phyloP scores from a whole-genome alignment of 2,329 filamentous ascomycete genomes.

The Curvularia verruculosa region DNA sequence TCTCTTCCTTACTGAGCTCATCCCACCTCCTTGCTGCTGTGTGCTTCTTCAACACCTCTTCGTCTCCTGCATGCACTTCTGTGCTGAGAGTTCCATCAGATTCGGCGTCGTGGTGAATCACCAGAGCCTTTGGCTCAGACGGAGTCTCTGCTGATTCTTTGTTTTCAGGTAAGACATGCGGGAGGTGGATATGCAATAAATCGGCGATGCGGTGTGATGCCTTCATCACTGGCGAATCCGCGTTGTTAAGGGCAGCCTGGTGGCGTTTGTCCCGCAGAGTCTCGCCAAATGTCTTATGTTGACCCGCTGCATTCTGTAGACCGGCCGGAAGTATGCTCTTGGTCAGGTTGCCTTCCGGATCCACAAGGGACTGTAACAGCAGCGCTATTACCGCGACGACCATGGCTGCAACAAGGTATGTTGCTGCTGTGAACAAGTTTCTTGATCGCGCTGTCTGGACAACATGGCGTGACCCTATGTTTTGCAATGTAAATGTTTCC shows the following conservation, averaged over 20 bases:
- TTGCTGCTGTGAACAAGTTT: conserved; percentile 59
- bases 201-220: conserved; percentile 42
- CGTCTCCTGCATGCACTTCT: conserved; percentile 47
- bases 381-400: conserved; percentile 68
- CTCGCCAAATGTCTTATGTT: conserved; percentile 39
- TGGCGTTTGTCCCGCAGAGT: conserved; percentile 34
- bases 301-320: conserved; percentile 50
- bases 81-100: conserved; percentile 48
- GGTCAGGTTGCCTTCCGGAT: conserved; percentile 56
- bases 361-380: conserved; percentile 65
- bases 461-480: conserved; percentile 67
- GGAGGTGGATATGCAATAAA: conserved; percentile 37
- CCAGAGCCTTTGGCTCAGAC: conserved; percentile 47
- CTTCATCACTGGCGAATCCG: conserved; percentile 33
- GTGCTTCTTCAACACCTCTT: conserved; percentile 47
- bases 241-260: conserved; percentile 32
- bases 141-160: conserved; percentile 2
- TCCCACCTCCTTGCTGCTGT: conserved; percentile 70
- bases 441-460: conserved; percentile 63
- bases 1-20: conserved; percentile 68
- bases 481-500: conserved; percentile 74
- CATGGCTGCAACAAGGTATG: conserved; percentile 63
- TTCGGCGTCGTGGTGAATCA: conserved; percentile 50
- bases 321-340: conserved; percentile 59
- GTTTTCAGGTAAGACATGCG: conserved; percentile 17